Conservation (phyloP, 352 stramenopile species). For the Pythium pyrilobum region DNA sequence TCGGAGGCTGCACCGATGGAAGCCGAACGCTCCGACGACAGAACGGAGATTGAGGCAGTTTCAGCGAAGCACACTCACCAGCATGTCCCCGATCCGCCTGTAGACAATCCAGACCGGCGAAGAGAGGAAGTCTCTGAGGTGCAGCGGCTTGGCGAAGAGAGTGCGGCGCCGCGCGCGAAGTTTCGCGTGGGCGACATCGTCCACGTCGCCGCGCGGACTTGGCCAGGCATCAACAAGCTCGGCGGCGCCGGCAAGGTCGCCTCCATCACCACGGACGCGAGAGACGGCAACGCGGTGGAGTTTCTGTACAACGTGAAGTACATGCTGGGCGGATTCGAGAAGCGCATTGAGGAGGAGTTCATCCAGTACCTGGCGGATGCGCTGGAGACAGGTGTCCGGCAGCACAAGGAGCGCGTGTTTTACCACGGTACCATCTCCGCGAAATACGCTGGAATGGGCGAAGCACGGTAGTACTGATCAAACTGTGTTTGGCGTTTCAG, state of each 20-base stretch:
- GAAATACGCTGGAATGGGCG: neutral
- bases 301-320: conserved; percentile 82
- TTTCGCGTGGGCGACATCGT: conserved; percentile 25
- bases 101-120: neutral
- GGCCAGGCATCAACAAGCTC: conserved; percentile 85
- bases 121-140: neutral
- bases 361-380: conserved; percentile 16
- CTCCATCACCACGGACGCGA: conserved; percentile 31
- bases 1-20: no score
- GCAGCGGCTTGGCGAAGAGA: neutral
- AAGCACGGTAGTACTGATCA: neutral
- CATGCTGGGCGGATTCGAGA: conserved; percentile 72
- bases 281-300: conserved; percentile 10
- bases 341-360: conserved; percentile 60
- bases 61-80: no score
- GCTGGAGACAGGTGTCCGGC: conserved; percentile 22
- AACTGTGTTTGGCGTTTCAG: conserved; percentile 16
- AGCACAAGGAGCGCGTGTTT: conserved; percentile 39
- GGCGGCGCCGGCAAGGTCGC: conserved; percentile 61
- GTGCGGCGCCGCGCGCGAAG: conserved; percentile 2
- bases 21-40: no score
- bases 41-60: no score
- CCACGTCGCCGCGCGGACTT: conserved; percentile 43
- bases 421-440: conserved; percentile 42
- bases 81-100: no score